Evolutionary conservation across 2,329 filamentous ascomycete species (phyloP), one percentile per base, ranked within the genome.

Genomic region (Dryadomyces sulphureus): DNA sequence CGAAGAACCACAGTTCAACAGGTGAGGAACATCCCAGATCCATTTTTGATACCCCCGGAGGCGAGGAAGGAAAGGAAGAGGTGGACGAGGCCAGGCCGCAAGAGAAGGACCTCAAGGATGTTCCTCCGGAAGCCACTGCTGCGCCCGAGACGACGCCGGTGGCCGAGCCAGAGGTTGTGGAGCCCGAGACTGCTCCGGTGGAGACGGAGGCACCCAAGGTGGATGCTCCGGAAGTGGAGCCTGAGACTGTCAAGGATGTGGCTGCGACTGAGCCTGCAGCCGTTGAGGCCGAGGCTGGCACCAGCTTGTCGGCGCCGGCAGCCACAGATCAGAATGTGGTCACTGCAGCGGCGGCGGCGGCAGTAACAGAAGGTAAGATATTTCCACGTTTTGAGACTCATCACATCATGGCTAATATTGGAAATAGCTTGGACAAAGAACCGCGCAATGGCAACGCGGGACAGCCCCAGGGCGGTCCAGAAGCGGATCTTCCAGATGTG

Each of bases 71-170:
- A 11, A 32, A 25, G 22, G 38, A 46, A 40, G 39, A 46, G 21
- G 30, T 38, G 19, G 34, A 21, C 7, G 25, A 9, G 1, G 49
- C 59, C 14, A 55, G 60, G 46, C 54, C 56, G 41, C 54, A 63
- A 53, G 52, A 45, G 66, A 62, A 7, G 50, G 54, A 42, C 25
- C 3, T 21, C 11, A 11, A 48, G 17, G 40, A 32, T 8, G 25
- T 21, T 16, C 14, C 21, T n/a, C 19, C 38, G 19, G 20, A 14
- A 41, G 38, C 27, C 27, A 32, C 27, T 32, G 27, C 27, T 32
- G 27, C 27, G 16, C 34, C 34, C 17, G 34, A 36, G 34, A n/a
- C 34, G 34, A 36, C 34, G 16, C 16, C 34, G 16, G n/a, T 7
- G 34, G 17, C 34, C 17, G 34, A 36, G 17, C 16, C 34, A 36